Evolutionary conservation across 345 rosid species (phyloP), one percentile per base, ranked within the genome.

Genomic region (Ceriops decandra): DNA sequence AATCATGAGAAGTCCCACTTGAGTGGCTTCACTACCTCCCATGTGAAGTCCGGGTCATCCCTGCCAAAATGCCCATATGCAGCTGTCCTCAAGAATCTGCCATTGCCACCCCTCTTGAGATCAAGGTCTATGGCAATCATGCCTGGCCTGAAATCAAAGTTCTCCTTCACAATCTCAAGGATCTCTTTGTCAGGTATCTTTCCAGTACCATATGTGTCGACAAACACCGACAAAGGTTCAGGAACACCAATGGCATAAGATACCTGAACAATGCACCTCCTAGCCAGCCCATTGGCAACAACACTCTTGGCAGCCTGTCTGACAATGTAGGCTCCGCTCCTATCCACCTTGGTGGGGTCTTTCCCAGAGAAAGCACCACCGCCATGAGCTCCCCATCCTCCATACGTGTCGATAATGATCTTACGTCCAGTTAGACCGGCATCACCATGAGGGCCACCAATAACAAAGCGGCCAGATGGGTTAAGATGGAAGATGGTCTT

Each of bases 291-390:
- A 54, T 62, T 82, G 8, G 90, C 85, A 5, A 83, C 87, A 32
- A 2, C 83, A 77, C 93, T 87, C 88, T 90, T 90, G 17, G 91
- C 96, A 26, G 93, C 96, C 79, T 86, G 92, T 70, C 84, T 84
- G 5, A 87, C 92, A 5, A 89, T 86, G 82, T 87, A 89, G 2
- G 92, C 92, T 0, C 92, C 90, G 36, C 90, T 89, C 66, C 96
- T 81, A 35, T 90, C 96, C 27, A 90, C 90, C 82, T 87, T 87
- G 38, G 87, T 89, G 0, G 90, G 92, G 76, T 89, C 96, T 56
- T 89, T 89, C 1, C 96, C 90, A 0, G 92, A 86, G 88, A 89
- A 89, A 27, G 96, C 89, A n/a, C 92, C 96, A 1, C 90, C 96
- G 60, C 90, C 89, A 27, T 84, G 96, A 31, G 96, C 96, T 9